phyloP scores from a whole-genome alignment of 148 eudicot genomes.

The Fallopia convolvulus region DNA sequence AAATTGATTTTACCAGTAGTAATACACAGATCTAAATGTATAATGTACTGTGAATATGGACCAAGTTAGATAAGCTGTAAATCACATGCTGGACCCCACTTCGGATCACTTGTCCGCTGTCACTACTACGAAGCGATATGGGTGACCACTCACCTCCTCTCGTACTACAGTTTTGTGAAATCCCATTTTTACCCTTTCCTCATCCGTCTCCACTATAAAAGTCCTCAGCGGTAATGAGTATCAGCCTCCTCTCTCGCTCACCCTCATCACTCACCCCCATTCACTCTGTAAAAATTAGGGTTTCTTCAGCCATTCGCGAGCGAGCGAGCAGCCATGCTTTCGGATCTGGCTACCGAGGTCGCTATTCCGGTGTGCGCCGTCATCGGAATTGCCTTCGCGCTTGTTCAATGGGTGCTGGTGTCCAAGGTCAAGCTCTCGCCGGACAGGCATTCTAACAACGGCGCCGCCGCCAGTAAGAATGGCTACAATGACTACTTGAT shows the following conservation, averaged over 20 bases:
- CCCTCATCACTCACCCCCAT: neutral
- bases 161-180: conserved; percentile 6
- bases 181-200: neutral
- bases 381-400: conserved; percentile 55
- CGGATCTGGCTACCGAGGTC: conserved; percentile 64
- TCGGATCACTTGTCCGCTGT: conserved; percentile 8
- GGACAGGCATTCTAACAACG: conserved; percentile 24
- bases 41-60: neutral
- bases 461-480: conserved; percentile 26
- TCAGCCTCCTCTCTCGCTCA: neutral
- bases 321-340: conserved; percentile 22
- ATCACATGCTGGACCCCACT: neutral
- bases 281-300: neutral
- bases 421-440: conserved; percentile 47
- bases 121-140: neutral
- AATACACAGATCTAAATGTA: no score
- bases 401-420: conserved; percentile 61
- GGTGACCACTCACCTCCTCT: conserved; percentile 8
- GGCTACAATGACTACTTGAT: conserved; percentile 48
- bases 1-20: no score
- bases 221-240: neutral
- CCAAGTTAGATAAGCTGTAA: conserved; percentile 5
- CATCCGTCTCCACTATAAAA: neutral
- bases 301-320: neutral
- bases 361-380: conserved; percentile 66